Conservation (phyloP, 2,329 filamentous ascomycete genomes). For the Aspergillus sp. region DNA sequence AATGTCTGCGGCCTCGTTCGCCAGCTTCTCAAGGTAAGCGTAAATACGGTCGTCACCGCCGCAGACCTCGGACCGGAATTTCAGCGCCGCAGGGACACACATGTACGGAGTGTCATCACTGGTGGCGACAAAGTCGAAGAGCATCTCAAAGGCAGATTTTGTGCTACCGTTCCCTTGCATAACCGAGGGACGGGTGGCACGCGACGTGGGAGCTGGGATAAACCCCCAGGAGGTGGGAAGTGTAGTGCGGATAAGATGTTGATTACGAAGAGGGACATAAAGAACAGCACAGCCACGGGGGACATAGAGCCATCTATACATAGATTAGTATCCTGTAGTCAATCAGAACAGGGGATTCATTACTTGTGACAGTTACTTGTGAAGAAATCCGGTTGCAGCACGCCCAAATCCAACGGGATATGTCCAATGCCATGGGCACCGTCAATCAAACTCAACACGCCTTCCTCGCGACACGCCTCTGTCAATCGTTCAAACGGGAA, state of each 20-base stretch:
- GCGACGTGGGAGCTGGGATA: slow-evolving; percentile 37
- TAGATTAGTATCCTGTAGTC: slow-evolving; percentile 3
- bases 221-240: slow-evolving; percentile 81
- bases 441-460: slow-evolving; percentile 71
- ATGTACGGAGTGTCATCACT: slow-evolving; percentile 68
- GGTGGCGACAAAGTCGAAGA: slow-evolving; percentile 76
- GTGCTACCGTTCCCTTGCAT: slow-evolving; percentile 26
- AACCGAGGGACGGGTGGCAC: slow-evolving; percentile 44
- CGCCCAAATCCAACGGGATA: slow-evolving; percentile 62
- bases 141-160: slow-evolving; percentile 60
- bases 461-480: slow-evolving; percentile 59
- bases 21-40: slow-evolving; percentile 59
- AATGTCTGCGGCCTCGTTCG: slow-evolving; percentile 56
- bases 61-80: slow-evolving; percentile 64
- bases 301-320: slow-evolving; percentile 66
- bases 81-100: slow-evolving; percentile 65
- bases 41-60: slow-evolving; percentile 70
- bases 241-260: slow-evolving; percentile 67
- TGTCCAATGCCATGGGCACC: slow-evolving; percentile 83
- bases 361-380: slow-evolving; percentile 79
- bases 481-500: slow-evolving; percentile 72
- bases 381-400: slow-evolving; percentile 77
- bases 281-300: slow-evolving; percentile 78
- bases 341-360: too few relatives aligned
- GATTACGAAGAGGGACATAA: slow-evolving; percentile 72